Base-by-base conservation (phyloP, 176 grass and related monocot genomes). In the Eremochloa ophiuroides region DNA sequence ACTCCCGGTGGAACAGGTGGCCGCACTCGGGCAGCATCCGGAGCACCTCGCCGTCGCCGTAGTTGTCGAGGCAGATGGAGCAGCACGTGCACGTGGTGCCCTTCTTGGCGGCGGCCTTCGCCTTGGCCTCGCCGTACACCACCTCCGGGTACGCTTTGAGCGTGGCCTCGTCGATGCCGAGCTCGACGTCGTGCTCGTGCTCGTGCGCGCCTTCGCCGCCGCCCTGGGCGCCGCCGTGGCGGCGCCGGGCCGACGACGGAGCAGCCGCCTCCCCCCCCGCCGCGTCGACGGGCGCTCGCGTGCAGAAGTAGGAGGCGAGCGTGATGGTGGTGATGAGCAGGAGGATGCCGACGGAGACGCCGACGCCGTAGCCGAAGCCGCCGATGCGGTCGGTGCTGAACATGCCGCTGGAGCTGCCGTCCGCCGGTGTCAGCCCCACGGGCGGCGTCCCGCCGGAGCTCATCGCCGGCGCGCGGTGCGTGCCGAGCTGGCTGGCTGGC, bases 261-360 rank as follows among this genome's bases (percentile, higher is more conserved):
- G n/a, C n/a, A 27, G 58, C 58, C 31, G 70, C 22, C 18, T 61
- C 48, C 23, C 39, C 44, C 14, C 6, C 3, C 39, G 37, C 46
- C 56, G 29, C 79, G 7, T 71, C 66, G 30, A 37, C 60, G 11
- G 83, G 73, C 41, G 42, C 15, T 11, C 93, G 88, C 10, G 87
- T 91, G 85, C 91, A 99, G 91, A 93, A 99, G 86, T 99, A 95
- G 63, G 96, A 99, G 1, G 88, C 88, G 14, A 99, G 82, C 20
- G 93, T 90, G 85, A 95, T 89, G 75, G 91, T 99, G 83, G 85
- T 93, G 89, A 99, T 93, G 81, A 99, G 90, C 61, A 99, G 81
- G 20, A 99, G 88, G 75, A 95, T 86, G 80, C 96, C 93, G 30
- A 99, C 55, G n/a, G 96, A 99, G 17, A 99, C 90, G 10, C 96